phyloP scores from a whole-genome alignment of 306 rosid species.

The Acacia crassicarpa region DNA sequence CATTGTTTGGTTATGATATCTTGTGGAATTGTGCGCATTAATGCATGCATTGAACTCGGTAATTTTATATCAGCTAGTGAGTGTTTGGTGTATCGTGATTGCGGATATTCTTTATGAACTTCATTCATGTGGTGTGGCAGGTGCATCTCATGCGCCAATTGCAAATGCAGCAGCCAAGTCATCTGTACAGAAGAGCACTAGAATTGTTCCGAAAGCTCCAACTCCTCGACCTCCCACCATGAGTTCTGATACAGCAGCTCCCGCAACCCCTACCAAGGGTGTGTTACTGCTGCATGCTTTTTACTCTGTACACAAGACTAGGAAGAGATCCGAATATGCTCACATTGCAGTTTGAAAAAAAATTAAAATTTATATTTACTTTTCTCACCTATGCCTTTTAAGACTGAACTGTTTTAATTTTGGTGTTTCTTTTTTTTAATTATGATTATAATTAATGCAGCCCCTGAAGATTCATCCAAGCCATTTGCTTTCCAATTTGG shows the following conservation, averaged over 20 bases:
- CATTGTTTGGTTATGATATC: conserved; percentile 21
- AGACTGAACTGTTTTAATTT: conserved; percentile 23
- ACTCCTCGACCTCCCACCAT: conserved; percentile 63
- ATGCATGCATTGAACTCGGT: neutral
- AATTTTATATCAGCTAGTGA: neutral
- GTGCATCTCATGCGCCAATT: conserved; percentile 45
- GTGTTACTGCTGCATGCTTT: conserved; percentile 29
- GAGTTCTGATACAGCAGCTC: conserved; percentile 49
- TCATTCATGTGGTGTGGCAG: conserved; percentile 36
- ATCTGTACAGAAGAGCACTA: conserved; percentile 57
- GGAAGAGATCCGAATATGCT: conserved; percentile 7
- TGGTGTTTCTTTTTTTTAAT: neutral
- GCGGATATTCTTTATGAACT: neutral
- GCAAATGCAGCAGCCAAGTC: conserved; percentile 55
- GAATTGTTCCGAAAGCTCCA: conserved; percentile 82
- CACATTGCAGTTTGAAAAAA: neutral
- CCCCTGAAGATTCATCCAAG: conserved; percentile 64
- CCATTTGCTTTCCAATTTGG: conserved; percentile 79
- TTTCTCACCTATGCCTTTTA: conserved; percentile 1
- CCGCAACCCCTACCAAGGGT: conserved; percentile 68
- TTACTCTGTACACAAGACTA: neutral
- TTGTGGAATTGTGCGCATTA: neutral
- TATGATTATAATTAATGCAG: conserved; percentile 31
- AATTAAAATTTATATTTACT: neutral
- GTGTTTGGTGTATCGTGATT: neutral